Evolutionary conservation across 352 stramenopile genomes (phyloP).

Genomic region (Globisporangium uncinulatum): DNA sequence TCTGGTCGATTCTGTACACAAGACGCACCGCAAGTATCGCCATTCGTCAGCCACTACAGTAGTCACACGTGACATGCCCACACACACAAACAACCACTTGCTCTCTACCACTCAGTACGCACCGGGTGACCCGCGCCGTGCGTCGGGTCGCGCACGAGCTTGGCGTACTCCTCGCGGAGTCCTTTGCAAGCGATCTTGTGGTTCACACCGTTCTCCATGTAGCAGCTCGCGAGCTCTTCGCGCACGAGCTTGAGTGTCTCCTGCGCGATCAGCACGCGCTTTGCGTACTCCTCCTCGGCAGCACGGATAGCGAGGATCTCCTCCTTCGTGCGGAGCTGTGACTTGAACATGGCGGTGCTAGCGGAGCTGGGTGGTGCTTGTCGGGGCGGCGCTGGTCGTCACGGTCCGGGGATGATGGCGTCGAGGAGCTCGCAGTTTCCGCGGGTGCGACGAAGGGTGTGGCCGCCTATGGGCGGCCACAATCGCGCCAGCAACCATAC

Average conservation of each 20-base stretch:
- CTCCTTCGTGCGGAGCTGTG: slow-evolving; percentile 76
- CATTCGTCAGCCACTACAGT: not conserved
- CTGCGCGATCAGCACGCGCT: slow-evolving; percentile 66
- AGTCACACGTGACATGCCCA: not conserved
- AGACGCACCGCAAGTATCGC: not conserved
- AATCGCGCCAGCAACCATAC: slow-evolving; percentile 11
- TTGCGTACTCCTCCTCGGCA: slow-evolving; percentile 73
- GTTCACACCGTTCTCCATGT: slow-evolving; percentile 87
- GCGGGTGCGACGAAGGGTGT: slow-evolving; percentile 12
- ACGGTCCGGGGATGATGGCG: not conserved
- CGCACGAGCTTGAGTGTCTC: slow-evolving; percentile 82
- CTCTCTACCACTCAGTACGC: slow-evolving; percentile 5
- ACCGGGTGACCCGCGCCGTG: slow-evolving; percentile 67
- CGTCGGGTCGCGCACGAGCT: slow-evolving; percentile 75
- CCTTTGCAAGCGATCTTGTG: slow-evolving; percentile 84
- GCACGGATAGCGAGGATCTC: slow-evolving; percentile 75
- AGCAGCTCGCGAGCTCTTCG: slow-evolving; percentile 82
- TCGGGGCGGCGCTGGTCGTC: not conserved
- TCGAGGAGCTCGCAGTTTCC: slow-evolving; percentile 2
- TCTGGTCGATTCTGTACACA: slow-evolving; percentile 18
- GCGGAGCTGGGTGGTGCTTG: not conserved
- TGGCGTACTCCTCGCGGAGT: slow-evolving; percentile 78
- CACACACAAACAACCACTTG: not conserved
- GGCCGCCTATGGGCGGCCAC: slow-evolving; percentile 13
- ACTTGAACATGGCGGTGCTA: slow-evolving; percentile 36